Evolutionary conservation across 306 rosid species (phyloP).

Genomic region (Cucurbita pepo): DNA sequence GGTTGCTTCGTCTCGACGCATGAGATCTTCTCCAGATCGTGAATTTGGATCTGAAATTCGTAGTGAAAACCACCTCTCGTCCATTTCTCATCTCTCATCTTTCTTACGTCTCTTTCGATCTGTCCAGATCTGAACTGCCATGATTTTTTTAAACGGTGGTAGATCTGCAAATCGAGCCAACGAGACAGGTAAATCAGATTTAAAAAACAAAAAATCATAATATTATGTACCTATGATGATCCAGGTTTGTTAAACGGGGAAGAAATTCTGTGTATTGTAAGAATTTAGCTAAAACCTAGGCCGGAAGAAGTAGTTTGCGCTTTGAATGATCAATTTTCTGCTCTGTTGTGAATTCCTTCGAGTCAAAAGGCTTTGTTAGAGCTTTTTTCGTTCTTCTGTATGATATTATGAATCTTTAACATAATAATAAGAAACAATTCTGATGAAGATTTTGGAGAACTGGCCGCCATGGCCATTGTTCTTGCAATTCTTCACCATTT

Average conservation of each 20-base stretch:
- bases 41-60: neutral
- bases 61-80: neutral
- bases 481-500: neutral
- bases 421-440: neutral
- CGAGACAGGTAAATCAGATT: conserved; percentile 3
- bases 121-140: conserved; percentile 23
- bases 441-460: neutral
- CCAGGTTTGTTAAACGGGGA: neutral
- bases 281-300: neutral
- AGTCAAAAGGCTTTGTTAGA: conserved; percentile 3
- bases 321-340: conserved; percentile 3
- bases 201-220: neutral
- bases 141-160: conserved; percentile 79
- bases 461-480: neutral
- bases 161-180: conserved; percentile 18
- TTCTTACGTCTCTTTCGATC: conserved; percentile 8
- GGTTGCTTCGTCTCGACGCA: conserved; percentile 56
- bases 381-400: neutral
- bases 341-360: neutral
- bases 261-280: neutral
- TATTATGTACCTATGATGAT: conserved; percentile 3
- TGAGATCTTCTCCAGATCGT: neutral
- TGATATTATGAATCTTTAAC: neutral
- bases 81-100: neutral
- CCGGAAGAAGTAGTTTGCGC: neutral